These are phyloP conservation scores for Aspergillus luchuensis DNA, from an alignment of 2,329 filamentous ascomycete species.

Conservation along the genomic window DNA sequence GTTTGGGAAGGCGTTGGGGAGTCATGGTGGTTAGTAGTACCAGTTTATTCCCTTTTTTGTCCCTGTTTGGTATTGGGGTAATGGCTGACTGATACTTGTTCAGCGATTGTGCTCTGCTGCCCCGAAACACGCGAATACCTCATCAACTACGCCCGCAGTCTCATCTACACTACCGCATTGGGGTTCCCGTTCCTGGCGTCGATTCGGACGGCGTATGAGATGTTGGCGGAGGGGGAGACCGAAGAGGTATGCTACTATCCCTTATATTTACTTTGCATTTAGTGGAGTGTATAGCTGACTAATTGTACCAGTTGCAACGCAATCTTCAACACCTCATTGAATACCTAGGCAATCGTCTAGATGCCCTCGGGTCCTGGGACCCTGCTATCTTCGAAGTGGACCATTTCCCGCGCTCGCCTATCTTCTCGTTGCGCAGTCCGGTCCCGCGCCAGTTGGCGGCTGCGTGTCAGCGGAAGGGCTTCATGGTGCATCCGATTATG, in stretches of 20 bases:
- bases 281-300: slow-evolving; percentile 10
- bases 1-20: slow-evolving; percentile 58
- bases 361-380: slow-evolving; percentile 34
- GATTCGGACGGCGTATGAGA: slow-evolving; percentile 60
- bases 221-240: slow-evolving; percentile 56
- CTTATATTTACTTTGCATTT: no score
- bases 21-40: slow-evolving; percentile 64
- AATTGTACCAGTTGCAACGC: slow-evolving; percentile 36
- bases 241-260: slow-evolving; percentile 39
- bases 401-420: slow-evolving; percentile 59
- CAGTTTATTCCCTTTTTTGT: background rate
- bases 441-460: slow-evolving; percentile 61
- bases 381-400: slow-evolving; percentile 41
- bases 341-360: slow-evolving; percentile 50
- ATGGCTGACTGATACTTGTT: slow-evolving; percentile 11
- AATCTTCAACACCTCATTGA: slow-evolving; percentile 52
- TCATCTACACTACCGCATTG: slow-evolving; percentile 75
- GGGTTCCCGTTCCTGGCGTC: slow-evolving; percentile 62
- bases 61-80: no score
- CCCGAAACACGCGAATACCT: slow-evolving; percentile 63
- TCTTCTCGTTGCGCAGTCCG: slow-evolving; percentile 63
- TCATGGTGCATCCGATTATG: slow-evolving; percentile 66
- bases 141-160: slow-evolving; percentile 72
- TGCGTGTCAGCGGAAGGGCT: slow-evolving; percentile 61
- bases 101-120: slow-evolving; percentile 65